Evolutionary conservation across 805 yeast species (phyloP), one percentile per base, ranked within the genome.

Genomic region (Candida arabinofermentans): DNA sequence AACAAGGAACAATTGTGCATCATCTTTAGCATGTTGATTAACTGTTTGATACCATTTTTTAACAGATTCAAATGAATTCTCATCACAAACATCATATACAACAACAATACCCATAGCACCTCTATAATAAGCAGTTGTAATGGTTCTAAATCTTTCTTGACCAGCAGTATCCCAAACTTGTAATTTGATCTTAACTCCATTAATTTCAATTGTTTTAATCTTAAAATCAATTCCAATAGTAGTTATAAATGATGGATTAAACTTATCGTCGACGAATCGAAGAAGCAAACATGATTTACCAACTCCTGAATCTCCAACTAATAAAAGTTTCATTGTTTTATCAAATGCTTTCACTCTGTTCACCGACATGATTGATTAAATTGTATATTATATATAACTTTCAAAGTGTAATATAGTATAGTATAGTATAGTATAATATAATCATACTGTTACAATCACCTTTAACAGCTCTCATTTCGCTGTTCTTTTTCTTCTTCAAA

Each of bases 121-220:
- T 65, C 95, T 79, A 66, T 86, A 86, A 66, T 86, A 86, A 1
- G 95, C 91, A n/a, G 93, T 84, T 37, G 93, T 90, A 68, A 89
- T 89, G 32, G 96, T 87, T 69, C 96, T 79, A 70, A 89, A 89
- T 59, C 96, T 75, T 64, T 89, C 96, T 69, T 89, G 96, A n/a
- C 96, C 96, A 1, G 96, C 96, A 31, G 96, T 89, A 63, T 89
- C 96, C 96, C 96, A 85, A 34, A 91, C 86, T 66, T 93, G 99
- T 61, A 91, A 76, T 69, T 93, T 93, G 66, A 93, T 86, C 51
- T 84, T 84, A 67, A 86, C 86, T 40, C 96, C 96, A 49, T 91
- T 91, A 51, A 90, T 76, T 55, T 91, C 97, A 53, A 90, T 86
- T 23, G 96, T 90, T 68, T 96, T 84, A 63, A 93, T 91, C 71